Base-by-base conservation (phyloP, 2,329 filamentous ascomycete species). In the Ophiosphaerella herpotricha region DNA sequence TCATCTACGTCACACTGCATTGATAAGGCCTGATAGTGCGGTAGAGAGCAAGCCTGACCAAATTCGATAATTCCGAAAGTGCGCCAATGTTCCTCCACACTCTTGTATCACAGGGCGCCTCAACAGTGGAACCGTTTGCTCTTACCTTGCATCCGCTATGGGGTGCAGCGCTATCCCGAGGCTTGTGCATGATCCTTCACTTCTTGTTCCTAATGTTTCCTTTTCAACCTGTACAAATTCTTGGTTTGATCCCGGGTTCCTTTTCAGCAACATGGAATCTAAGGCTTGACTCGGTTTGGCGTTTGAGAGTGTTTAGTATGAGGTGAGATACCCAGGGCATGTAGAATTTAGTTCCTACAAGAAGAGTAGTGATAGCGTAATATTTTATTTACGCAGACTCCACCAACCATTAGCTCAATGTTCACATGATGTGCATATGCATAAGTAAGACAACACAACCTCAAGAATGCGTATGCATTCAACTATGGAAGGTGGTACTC, bases 1-100 rank as follows among this genome's bases (percentile, higher is more conserved):
- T 2, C 32, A 35, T 14, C 16, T 48, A 13, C 45, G 31, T 13
- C 47, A 56, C 18, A 31, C 35, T 21, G 39, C 47, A 31, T 29
- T 35, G 14, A 29, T 32, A 7, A 42, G 39, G 9, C 32, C 38
- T 39, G 43, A 43, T n/a, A 42, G 43, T 23, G 26, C 35, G 44
- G 36, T 29, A 14, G 18, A 12, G 29, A 35, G 44, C 29, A 40
- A 36, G 37, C 26, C 39, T 24, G 13, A n/a, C 8, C 18, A 21
- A 18, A 34, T 39, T 24, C 24, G 31, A 7, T 33, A 29, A 40
- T n/a, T n/a, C 18, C 23, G n/a, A 8, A 9, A n/a, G 11, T 16
- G 32, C n/a, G 12, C 24, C 21, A 16, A 31, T 26, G 32, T 36
- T 42, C 7, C 37, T 41, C 29, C 21, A 32, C 38, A 31, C 16